phyloP scores from a whole-genome alignment of 768 basidiomycete species.

The Coprinopsis cinerea region DNA sequence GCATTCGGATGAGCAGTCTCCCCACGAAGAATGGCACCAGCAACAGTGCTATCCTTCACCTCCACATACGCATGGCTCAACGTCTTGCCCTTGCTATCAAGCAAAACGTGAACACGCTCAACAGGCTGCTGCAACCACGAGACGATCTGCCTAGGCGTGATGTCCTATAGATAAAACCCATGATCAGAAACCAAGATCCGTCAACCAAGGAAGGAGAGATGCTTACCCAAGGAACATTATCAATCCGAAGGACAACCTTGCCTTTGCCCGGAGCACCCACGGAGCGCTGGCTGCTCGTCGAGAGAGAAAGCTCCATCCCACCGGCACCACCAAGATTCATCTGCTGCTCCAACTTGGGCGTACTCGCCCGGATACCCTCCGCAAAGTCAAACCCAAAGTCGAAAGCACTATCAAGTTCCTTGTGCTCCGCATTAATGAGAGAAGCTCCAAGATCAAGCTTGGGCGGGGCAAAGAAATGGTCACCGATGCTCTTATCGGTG shows the following conservation, averaged over 20 bases:
- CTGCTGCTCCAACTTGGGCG: constrained; percentile 33
- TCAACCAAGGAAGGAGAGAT: not conserved
- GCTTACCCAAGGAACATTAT: constrained; percentile 84
- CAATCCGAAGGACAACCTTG: constrained; percentile 68
- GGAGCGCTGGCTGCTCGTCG: constrained; percentile 8
- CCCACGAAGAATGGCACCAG: constrained; percentile 61
- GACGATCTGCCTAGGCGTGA: constrained; percentile 68
- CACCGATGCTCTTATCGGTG: not conserved
- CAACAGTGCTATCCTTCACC: constrained; percentile 52
- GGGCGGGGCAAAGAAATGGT: not conserved
- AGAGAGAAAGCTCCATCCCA: constrained; percentile 13
- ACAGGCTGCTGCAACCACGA: constrained; percentile 68
- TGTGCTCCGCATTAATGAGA: too few species aligned
- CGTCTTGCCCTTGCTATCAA: constrained; percentile 80
- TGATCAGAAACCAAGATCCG: not conserved
- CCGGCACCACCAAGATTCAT: constrained; percentile 5
- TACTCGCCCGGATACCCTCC: constrained; percentile 35
- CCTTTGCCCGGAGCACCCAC: constrained; percentile 35
- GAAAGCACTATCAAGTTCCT: constrained; percentile 33
- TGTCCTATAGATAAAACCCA: constrained; percentile 50
- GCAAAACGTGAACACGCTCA: constrained; percentile 69
- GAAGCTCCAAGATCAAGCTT: not conserved
- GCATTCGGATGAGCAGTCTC: constrained; percentile 29
- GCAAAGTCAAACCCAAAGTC: constrained; percentile 33
- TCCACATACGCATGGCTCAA: constrained; percentile 82